Conservation (phyloP, 768 basidiomycete genomes). For the Boletus vermiculosoides region DNA sequence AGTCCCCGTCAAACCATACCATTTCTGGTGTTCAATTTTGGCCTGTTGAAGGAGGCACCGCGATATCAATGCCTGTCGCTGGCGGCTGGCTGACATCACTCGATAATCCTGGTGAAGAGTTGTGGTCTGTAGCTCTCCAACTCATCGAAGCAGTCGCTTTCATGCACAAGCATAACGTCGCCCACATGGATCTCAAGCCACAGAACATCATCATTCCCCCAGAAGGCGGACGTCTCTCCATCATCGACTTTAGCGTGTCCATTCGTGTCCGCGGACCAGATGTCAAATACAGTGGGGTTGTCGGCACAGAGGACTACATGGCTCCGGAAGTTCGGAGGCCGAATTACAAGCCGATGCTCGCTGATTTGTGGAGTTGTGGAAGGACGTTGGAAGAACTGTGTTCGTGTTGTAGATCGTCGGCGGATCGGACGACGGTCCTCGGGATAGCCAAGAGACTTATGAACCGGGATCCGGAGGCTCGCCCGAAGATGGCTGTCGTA, state of each 20-base stretch:
- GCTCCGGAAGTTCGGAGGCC: too few species aligned
- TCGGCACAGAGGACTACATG: neutral
- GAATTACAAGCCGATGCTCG: neutral
- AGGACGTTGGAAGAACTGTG: neutral
- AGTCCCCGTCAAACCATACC: constrained; percentile 10
- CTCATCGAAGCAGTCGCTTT: too few species aligned
- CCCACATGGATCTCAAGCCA: neutral
- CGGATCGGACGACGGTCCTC: neutral
- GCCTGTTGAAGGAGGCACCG: neutral
- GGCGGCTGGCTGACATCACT: too few species aligned
- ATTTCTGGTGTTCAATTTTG: constrained; percentile 4
- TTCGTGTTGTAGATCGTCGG: neutral
- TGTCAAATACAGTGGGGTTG: neutral
- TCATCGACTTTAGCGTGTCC: too few species aligned
- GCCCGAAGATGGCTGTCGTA: neutral
- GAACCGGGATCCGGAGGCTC: neutral
- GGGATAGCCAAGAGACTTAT: neutral
- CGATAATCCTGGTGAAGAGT: too few species aligned
- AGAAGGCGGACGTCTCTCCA: neutral
- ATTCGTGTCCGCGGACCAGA: neutral
- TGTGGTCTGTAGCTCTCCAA: too few species aligned
- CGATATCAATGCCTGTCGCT: too few species aligned
- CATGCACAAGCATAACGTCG: neutral
- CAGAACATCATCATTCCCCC: neutral
- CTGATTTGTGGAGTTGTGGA: constrained; percentile 3